Evolutionary conservation across 2,329 filamentous ascomycete species (phyloP).

Genomic region (Dichotomopilus funicola): DNA sequence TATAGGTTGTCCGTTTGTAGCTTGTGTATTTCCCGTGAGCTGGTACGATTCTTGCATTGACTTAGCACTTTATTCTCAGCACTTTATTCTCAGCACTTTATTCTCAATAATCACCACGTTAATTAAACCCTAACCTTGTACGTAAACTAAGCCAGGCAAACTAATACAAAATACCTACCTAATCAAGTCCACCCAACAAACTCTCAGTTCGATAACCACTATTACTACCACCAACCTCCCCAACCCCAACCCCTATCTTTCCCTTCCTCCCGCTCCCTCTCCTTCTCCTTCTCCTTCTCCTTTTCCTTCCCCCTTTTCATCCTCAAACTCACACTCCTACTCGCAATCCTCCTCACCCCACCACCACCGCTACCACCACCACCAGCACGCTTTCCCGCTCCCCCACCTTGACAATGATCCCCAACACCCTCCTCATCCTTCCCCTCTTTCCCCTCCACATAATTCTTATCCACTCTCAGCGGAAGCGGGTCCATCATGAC

Average conservation of each 20-base stretch:
- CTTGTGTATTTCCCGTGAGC: too few relatives aligned
- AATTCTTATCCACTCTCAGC: too few relatives aligned
- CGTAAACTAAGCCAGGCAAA: too few relatives aligned
- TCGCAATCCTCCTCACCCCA: neutral
- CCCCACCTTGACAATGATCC: too few relatives aligned
- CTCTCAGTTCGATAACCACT: neutral
- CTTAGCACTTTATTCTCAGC: too few relatives aligned
- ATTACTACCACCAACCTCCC: constrained; percentile 17
- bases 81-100: too few relatives aligned
- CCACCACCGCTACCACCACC: neutral
- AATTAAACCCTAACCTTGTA: too few relatives aligned
- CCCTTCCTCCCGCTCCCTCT: constrained; percentile 7
- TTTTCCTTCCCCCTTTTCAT: constrained; percentile 12
- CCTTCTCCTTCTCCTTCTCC: constrained; percentile 3
- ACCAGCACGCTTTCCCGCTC: neutral
- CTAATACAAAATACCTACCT: neutral
- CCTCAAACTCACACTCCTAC: neutral
- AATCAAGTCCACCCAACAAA: neutral
- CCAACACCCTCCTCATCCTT: neutral
- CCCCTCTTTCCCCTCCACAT: neutral
- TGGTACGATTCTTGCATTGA: too few relatives aligned
- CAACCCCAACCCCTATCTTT: constrained; percentile 16
- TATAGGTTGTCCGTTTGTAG: too few relatives aligned
- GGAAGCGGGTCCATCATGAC: too few relatives aligned
- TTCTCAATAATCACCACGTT: too few relatives aligned